phyloP scores from a whole-genome alignment of 2,329 filamentous ascomycete genomes.

The Davidsoniella virescens region DNA sequence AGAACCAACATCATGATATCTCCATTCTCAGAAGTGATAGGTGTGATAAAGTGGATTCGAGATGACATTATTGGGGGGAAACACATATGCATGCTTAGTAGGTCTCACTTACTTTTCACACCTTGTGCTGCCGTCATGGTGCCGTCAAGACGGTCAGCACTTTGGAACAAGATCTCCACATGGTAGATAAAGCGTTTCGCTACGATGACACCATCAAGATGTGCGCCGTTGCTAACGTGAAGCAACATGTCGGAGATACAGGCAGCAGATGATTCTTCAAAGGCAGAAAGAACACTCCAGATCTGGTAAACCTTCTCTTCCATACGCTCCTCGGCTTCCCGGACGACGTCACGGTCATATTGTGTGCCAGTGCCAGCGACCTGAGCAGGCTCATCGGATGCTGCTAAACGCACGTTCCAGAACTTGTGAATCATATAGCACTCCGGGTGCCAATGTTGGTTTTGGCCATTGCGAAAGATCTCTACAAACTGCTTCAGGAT shows the following conservation, averaged over 20 bases:
- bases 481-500: slow-evolving; percentile 99
- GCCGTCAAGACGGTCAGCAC: slow-evolving; percentile 69
- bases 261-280: slow-evolving; percentile 92
- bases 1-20: not conserved
- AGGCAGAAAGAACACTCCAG: slow-evolving; percentile 93
- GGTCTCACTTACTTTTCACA: slow-evolving; percentile 45
- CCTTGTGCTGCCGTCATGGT: slow-evolving; percentile 34
- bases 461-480: slow-evolving; percentile 93
- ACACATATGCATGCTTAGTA: not conserved
- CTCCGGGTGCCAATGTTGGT: slow-evolving; percentile 98
- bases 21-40: too few relatives aligned
- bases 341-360: slow-evolving; percentile 51
- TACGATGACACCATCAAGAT: slow-evolving; percentile 85
- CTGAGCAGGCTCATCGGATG: slow-evolving; percentile 9
- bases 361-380: slow-evolving; percentile 17
- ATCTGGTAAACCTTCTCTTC: slow-evolving; percentile 97
- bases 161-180: slow-evolving; percentile 80
- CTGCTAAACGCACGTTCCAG: slow-evolving; percentile 76
- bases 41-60: not conserved
- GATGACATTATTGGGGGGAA: not conserved
- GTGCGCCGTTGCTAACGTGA: slow-evolving; percentile 94
- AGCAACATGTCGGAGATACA: slow-evolving; percentile 99
- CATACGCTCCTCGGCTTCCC: slow-evolving; percentile 79
- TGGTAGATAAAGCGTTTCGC: slow-evolving; percentile 94
- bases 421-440: slow-evolving; percentile 99